Evolutionary conservation across 768 basidiomycete species (phyloP), one percentile per base, ranked within the genome.

Genomic region (Clitopilus hobsonii): DNA sequence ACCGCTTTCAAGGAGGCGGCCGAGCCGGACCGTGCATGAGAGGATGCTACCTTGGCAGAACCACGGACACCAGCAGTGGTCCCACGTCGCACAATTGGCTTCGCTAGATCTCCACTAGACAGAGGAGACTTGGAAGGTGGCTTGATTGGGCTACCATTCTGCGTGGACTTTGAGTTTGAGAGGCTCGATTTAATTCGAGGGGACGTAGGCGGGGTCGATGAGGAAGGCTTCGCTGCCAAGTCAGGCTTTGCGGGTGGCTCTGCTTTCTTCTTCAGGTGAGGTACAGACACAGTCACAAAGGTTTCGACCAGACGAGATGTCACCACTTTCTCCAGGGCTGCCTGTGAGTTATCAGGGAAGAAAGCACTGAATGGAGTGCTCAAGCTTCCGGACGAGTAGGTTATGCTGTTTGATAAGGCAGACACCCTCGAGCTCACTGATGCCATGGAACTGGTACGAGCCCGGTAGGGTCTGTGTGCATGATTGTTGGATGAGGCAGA

Each of bases 301-400:
- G 90, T 89, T 68, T 91, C 88, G 22, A 92, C 84, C 26, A 93
- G 72, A 49, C 90, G 82, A 28, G 89, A 85, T 53, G 74, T 71
- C 10, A 93, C 76, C 13, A 91, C 79, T 60, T 77, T 86, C 72
- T 92, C 89, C 45, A 92, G 72, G 6, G 75, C 79, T 25, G 70
- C 69, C 63, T 92, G 90, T 3, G 89, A 88, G 56, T 86, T 78
- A 61, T 85, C 84, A 14, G 76, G 76, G 53, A 80, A 70, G 48
- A 80, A 66, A 11, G 67, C 59, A 30, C 64, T 65, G 50, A 67
- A 68, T 58, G 61, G 64, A 38, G 65, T 59, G 22, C 56, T 57
- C 27, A 67, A 58, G n/a, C 62, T 51, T 26, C 60, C 50, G 56
- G 60, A 58, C 27, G 56, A 26, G 38, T 60, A 38, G 38, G 57